Conservation (phyloP, 83 land plant genomes). For the Larix sibirica region DNA sequence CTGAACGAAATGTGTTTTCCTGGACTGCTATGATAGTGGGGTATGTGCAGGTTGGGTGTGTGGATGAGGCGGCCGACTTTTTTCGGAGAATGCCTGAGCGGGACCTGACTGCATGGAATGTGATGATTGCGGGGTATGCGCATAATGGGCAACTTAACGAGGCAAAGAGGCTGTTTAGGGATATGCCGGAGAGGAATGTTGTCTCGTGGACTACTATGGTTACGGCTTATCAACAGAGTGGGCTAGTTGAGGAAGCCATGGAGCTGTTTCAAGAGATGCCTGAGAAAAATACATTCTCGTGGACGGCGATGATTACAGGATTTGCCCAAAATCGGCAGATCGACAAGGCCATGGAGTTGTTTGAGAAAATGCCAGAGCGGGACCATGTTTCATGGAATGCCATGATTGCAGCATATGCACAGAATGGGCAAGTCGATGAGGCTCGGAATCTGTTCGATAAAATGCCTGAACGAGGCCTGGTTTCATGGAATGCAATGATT, state of each 20-base stretch:
- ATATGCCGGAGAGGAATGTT: slow-evolving; percentile 23
- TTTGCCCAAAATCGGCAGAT: slow-evolving; percentile 34
- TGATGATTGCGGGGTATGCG: slow-evolving; percentile 29
- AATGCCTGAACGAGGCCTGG: slow-evolving; percentile 20
- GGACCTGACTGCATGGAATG: slow-evolving; percentile 28
- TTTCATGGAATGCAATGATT: slow-evolving; percentile 41
- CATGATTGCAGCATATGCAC: slow-evolving; percentile 27
- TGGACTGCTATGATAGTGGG: slow-evolving; percentile 10
- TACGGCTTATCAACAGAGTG: slow-evolving; percentile 39
- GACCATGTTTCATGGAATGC: slow-evolving; percentile 30
- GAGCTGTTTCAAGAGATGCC: slow-evolving; percentile 38
- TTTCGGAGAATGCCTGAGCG: slow-evolving; percentile 10
- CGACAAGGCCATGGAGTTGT: slow-evolving; percentile 36
- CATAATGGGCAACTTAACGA: slow-evolving; percentile 22
- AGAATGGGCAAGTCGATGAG: slow-evolving; percentile 27
- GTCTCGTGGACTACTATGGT: slow-evolving; percentile 38
- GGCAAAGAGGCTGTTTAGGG: slow-evolving; percentile 27
- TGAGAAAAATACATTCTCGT: slow-evolving; percentile 23
- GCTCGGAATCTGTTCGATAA: slow-evolving; percentile 31
- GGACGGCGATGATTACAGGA: slow-evolving; percentile 36
- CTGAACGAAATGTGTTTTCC: slow-evolving; percentile 1
- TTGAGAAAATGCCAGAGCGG: slow-evolving; percentile 20
- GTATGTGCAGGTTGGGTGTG: not conserved
- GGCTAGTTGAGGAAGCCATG: slow-evolving; percentile 26
- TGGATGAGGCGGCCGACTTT: not conserved